These are phyloP conservation scores for Chamaecrista fasciculata DNA, from an alignment of 306 rosid species.

Conservation along the genomic window DNA sequence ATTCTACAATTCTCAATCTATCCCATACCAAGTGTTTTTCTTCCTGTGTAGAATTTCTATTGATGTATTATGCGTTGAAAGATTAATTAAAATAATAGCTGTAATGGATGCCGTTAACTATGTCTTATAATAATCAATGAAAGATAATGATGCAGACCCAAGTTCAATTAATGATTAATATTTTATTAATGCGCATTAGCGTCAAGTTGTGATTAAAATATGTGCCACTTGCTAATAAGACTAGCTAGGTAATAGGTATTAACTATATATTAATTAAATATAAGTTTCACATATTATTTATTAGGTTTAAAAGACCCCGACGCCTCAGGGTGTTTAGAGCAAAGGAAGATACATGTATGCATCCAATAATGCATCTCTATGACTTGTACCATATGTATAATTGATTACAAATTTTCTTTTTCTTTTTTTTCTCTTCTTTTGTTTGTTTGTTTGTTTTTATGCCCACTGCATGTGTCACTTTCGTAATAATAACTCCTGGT, in stretches of 20 bases:
- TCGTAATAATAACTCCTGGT: neutral
- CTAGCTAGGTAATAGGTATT: too few relatives aligned
- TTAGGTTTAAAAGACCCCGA: neutral
- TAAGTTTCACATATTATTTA: neutral
- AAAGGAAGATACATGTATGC: slow-evolving; percentile 32
- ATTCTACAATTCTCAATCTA: too few relatives aligned
- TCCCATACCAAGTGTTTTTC: too few relatives aligned
- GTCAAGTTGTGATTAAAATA: slow-evolving; percentile 23
- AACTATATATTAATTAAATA: slow-evolving; percentile 1
- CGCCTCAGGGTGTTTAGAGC: slow-evolving; percentile 34
- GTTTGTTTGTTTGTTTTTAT: too few relatives aligned
- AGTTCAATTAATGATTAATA: neutral
- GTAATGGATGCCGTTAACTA: slow-evolving; percentile 24
- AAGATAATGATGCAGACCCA: slow-evolving; percentile 17
- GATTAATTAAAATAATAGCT: neutral
- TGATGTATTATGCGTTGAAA: too few relatives aligned
- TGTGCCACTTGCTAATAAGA: too few relatives aligned
- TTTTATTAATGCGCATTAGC: neutral
- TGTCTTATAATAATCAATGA: too few relatives aligned
- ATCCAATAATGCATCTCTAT: neutral
- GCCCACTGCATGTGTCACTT: neutral
- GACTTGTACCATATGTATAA: too few relatives aligned
- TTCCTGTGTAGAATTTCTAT: too few relatives aligned
- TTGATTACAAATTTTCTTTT: too few relatives aligned
- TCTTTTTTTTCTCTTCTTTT: too few relatives aligned